These are phyloP conservation scores for Plenodomus lindquistii DNA, from an alignment of 2,329 filamentous ascomycete species.

Conservation along the genomic window DNA sequence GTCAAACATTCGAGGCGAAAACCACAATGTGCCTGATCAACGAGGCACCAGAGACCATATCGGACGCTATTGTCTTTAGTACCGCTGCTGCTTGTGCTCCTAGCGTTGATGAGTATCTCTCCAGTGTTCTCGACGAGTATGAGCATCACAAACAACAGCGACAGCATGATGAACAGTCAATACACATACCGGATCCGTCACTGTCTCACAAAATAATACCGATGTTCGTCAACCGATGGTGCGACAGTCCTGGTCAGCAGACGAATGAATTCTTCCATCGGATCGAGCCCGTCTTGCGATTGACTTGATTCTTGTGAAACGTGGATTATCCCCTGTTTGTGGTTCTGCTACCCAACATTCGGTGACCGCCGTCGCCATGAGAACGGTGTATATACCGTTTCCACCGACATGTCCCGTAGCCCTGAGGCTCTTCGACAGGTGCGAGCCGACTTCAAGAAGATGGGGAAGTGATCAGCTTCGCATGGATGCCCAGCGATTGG, in stretches of 20 bases:
- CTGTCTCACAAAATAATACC: constrained; percentile 19
- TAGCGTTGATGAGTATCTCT: neutral
- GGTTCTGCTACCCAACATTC: constrained; percentile 22
- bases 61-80: neutral
- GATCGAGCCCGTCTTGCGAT: constrained; percentile 14
- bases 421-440: constrained; percentile 4
- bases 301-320: constrained; percentile 16
- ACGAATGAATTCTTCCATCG: neutral
- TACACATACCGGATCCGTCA: neutral
- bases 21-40: neutral
- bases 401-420: constrained; percentile 1
- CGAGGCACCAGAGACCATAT: neutral
- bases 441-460: constrained; percentile 4
- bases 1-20: too few species aligned
- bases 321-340: constrained; percentile 19
- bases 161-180: neutral
- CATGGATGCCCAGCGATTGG: too few species aligned
- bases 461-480: neutral
- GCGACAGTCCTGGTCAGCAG: constrained; percentile 15
- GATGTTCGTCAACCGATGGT: constrained; percentile 24
- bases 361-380: constrained; percentile 5
- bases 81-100: too few species aligned
- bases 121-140: neutral
- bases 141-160: neutral
- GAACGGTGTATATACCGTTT: constrained; percentile 6